These are phyloP conservation scores for Neocallimastix lanati DNA, from an alignment of 192 early-diverging fungal genomes.

Conservation along the genomic window DNA sequence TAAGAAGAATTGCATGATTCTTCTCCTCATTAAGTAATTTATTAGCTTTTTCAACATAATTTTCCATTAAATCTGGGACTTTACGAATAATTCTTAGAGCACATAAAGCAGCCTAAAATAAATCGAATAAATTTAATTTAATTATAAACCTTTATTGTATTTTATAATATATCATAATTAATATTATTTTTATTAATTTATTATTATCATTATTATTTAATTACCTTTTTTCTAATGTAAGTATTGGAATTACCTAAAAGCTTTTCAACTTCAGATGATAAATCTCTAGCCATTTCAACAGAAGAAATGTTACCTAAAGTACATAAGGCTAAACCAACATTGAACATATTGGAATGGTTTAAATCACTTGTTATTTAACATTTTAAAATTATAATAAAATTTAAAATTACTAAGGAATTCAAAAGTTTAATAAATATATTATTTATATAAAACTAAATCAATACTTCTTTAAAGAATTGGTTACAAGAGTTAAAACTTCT, in stretches of 20 bases:
- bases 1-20: constrained; percentile 87
- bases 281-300: constrained; percentile 82
- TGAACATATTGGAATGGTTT: constrained; percentile 87
- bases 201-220: too few relatives aligned
- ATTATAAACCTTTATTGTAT: too few relatives aligned
- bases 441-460: too few relatives aligned
- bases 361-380: constrained; percentile 68
- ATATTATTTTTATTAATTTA: too few relatives aligned
- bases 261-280: constrained; percentile 85
- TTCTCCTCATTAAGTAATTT: constrained; percentile 65
- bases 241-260: constrained; percentile 75
- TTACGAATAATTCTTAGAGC: constrained; percentile 81
- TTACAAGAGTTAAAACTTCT: constrained; percentile 88
- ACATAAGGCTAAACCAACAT: constrained; percentile 90
- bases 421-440: too few relatives aligned
- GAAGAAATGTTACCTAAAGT: constrained; percentile 93
- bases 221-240: constrained; percentile 78
- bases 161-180: too few relatives aligned
- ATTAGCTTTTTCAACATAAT: constrained; percentile 57
- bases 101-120: constrained; percentile 57
- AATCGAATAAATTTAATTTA: too few relatives aligned
- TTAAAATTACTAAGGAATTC: too few relatives aligned
- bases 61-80: constrained; percentile 79
- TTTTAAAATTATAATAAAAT: too few relatives aligned
- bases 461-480: constrained; percentile 95